Base-by-base conservation (phyloP, 768 basidiomycete genomes). In the Paxillus involutus region DNA sequence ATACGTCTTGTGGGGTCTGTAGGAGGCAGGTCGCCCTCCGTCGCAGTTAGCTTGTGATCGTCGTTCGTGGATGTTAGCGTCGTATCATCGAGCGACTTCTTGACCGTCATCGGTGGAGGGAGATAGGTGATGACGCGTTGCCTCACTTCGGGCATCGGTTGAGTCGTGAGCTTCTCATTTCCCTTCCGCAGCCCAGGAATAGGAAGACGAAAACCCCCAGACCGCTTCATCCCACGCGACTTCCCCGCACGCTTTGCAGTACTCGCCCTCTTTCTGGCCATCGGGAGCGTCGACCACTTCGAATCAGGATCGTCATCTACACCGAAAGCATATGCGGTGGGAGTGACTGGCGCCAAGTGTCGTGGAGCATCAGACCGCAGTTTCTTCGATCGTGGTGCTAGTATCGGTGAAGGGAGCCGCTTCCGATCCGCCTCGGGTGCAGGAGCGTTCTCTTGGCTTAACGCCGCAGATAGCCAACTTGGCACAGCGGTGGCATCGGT, bases 61-160 rank as follows among this genome's bases (percentile, higher is more conserved):
- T 40, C 26, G 44, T 6, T n/a, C 47, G 11, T 1, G n/a, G 9
- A 9, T 30, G 24, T 37, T 30, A 16, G 19, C 13, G 19, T 16
- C 5, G 47, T 24, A 11, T 40, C 45, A 12, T 47, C 16, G 37
- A 21, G 52, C 11, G 10, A 40, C 2, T 53, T 44, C 21, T 30
- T 44, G 29, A 8, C 46, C 21, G 40, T 24, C 57, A 44, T 64
- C 7, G 65, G 67, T 4, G 68, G 68, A 1, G 68, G 68, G 1
- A 71, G 49, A 48, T 69, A 69, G 2, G 63, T 69, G 42, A 71
- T 63, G 8, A 71, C 60, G 4, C 68, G 68, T 17, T 30, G 53
- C 24, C 47, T 59, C 19, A 17, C 50, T 9, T 49, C 46, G 8
- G 43, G 36, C 0, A 19, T n/a, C 7, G 16, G 49, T 11, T 17